Base-by-base conservation (phyloP, 2,329 filamentous ascomycete species). In the Sporothrix dimorphospora region DNA sequence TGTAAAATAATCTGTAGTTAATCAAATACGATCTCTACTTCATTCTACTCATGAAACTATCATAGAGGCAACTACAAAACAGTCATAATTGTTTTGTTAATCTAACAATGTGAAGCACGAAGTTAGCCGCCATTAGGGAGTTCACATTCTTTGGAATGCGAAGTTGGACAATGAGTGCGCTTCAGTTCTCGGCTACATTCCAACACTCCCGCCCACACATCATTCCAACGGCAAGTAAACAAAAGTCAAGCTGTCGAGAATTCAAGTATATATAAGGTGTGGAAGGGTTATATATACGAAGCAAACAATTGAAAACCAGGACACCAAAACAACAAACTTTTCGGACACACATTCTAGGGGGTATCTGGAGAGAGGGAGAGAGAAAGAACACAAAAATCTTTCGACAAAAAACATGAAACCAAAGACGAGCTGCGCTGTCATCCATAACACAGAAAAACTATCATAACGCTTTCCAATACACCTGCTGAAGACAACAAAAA, bases 311-410 rank as follows among this genome's bases (percentile, higher is more conserved):
- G 11, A 53, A 57, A 59, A n/a, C 16, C 24, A 27, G 19, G 19
- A 53, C 40, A 38, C 1, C 38, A 55, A 53, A 61, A 68, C 66
- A 11, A 11, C 12, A 59, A 49, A 40, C 51, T 12, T 57, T 59
- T 40, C 19, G n/a, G 34, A 70, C 69, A 70, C 38, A 66, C 63
- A 47, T 70, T 59, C 57, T 57, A 40, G 38, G 53, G 68, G 69
- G 69, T 70, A 70, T 70, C 55, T 61, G 53, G 27, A 21, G 24
- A 19, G 34, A 69, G 16, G 30, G 11, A 16, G 6, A 21, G 47
- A 34, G 8, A 38, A 45, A 4, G 30, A 30, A 57, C n/a, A 59
- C 12, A 21, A 49, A 30, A 47, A 63, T 21, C 30, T 40, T 24
- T 63, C 38, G 21, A 49, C 42, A 61, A 34, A 34, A 34, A 9